Base-by-base conservation (phyloP, 75 land plant species). In the Cupressus sempervirens region DNA sequence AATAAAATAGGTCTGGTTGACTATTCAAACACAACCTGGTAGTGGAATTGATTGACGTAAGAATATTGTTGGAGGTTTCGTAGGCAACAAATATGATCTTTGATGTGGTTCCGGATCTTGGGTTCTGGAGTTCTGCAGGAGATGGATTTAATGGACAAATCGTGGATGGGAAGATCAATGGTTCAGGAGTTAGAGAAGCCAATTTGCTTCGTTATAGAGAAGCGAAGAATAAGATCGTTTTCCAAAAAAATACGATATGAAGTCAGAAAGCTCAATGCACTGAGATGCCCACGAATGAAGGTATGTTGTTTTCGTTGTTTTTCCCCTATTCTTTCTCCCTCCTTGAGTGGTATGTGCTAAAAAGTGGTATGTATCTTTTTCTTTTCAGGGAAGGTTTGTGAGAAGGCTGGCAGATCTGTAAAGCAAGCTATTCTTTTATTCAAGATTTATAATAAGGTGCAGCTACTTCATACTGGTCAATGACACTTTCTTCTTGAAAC, bases 231-330 rank as follows among this genome's bases (percentile, higher is more conserved):
- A 1, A 89, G 99, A 40, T 86, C 95, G 52, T 97, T 97, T 88
- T 95, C 98, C 20, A 97, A 97, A 90, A 97, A 95, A 87, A 97
- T 97, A 82, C 84, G 99, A 41, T 97, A 95, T 84, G 93, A 97
- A 85, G 99, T 97, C 75, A 86, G 99, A 41, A 97, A 97, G 88
- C 93, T 95, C 65, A 97, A 97, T 84, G 99, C 99, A 1, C 98
- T 95, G 89, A 86, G 86, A 73, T 89, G 99, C 48, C 99, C 98
- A 68, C 89, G 99, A 89, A 93, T 94, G 91, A 95, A 97, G 97
- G 97, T 93, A 74, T 30, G 0, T 32, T 36, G 10, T 30, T 43
- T 40, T 77, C 20, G 14, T 9, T 7, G 10, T 29, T 23, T 15
- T 43, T 9, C 20, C 23, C 20, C 23, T 35, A 16, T 35, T 35